Evolutionary conservation across 2,329 filamentous ascomycete genomes (phyloP).

Genomic region (Colletotrichum tabaci): DNA sequence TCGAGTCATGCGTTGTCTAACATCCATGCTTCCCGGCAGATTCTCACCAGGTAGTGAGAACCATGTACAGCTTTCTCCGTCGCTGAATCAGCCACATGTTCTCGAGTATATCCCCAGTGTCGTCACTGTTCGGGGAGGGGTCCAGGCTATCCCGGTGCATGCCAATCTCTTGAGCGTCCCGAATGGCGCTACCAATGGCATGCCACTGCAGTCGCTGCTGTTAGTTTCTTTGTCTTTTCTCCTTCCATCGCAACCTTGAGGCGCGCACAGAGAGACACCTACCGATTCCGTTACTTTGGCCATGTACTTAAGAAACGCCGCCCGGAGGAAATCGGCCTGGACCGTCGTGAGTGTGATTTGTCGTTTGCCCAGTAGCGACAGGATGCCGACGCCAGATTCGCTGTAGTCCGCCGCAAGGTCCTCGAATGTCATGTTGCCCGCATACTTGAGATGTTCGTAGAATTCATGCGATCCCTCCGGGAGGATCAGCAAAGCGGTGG

Average conservation of each 20-base stretch:
- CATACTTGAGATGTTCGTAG: conserved; percentile 72
- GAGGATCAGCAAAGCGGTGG: conserved; percentile 68
- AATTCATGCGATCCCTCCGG: conserved; percentile 62
- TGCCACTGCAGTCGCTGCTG: conserved; percentile 61
- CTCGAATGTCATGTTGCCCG: conserved; percentile 71
- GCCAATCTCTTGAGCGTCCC: conserved; percentile 75
- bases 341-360: conserved; percentile 70
- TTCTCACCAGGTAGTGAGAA: conserved; percentile 60
- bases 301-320: conserved; percentile 71
- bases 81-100: conserved; percentile 73
- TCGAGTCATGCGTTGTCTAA: conserved; percentile 25
- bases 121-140: conserved; percentile 62
- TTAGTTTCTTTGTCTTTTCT: conserved; percentile 5
- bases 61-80: conserved; percentile 67
- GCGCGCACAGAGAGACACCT: conserved; percentile 45
- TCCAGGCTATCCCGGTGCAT: conserved; percentile 69
- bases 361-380: conserved; percentile 70
- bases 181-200: conserved; percentile 68
- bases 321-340: conserved; percentile 70
- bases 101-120: conserved; percentile 65
- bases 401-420: conserved; percentile 74
- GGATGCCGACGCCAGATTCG: conserved; percentile 68
- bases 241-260: not conserved
- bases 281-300: conserved; percentile 72
- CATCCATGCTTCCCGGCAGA: conserved; percentile 30